These are phyloP conservation scores for Colletotrichum euphorbiae DNA, from an alignment of 2,329 filamentous ascomycete species.

Conservation along the genomic window DNA sequence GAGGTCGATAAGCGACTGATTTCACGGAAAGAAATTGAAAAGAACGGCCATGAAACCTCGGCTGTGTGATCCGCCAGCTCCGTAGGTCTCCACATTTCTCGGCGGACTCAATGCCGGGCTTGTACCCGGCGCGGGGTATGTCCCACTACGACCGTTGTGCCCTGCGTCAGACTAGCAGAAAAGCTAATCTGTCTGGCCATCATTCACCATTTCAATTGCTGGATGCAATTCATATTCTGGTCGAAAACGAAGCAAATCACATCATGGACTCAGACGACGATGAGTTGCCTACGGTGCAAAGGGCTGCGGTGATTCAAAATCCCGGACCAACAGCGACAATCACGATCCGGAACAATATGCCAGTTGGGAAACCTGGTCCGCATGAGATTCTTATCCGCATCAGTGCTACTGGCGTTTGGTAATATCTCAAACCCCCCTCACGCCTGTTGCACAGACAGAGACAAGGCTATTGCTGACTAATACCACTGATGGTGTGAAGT, in stretches of 20 bases:
- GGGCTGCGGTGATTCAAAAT: constrained; percentile 26
- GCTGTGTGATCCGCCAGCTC: background rate
- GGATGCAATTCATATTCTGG: too few relatives aligned
- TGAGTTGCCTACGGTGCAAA: background rate
- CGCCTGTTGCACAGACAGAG: too few relatives aligned
- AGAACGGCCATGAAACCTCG: background rate
- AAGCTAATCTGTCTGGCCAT: too few relatives aligned
- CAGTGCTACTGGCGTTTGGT: constrained; percentile 22
- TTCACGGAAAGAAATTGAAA: background rate
- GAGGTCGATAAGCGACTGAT: too few relatives aligned
- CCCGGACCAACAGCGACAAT: constrained; percentile 22
- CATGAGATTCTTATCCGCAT: constrained; percentile 26
- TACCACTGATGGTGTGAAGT: constrained; percentile 5
- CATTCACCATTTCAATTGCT: too few relatives aligned
- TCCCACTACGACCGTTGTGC: background rate
- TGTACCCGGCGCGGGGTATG: constrained; percentile 11
- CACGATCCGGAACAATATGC: constrained; percentile 10
- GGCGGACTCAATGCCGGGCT: constrained; percentile 3
- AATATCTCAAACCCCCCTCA: background rate
- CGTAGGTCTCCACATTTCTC: background rate
- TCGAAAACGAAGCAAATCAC: background rate
- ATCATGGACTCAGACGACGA: constrained; percentile 4
- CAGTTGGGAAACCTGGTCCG: constrained; percentile 23
- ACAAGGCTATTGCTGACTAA: too few relatives aligned
- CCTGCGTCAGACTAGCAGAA: too few relatives aligned